Conservation (phyloP, 257 asterid species). For the Avicennia marina region DNA sequence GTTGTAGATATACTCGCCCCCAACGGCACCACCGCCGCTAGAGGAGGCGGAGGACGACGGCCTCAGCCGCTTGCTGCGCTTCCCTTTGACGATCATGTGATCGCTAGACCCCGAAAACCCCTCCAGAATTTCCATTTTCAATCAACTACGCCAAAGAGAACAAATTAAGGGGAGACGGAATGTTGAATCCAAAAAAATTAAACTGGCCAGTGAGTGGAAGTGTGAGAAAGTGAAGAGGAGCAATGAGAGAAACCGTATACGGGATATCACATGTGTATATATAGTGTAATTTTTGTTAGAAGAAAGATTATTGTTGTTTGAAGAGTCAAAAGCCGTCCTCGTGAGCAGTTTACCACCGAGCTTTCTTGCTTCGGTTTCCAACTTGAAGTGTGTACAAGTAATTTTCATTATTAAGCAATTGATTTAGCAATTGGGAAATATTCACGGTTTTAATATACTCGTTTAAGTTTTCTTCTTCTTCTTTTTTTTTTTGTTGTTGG, state of each 20-base stretch:
- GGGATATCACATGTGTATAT: constrained; percentile 16
- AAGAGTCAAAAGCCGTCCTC: constrained; percentile 30
- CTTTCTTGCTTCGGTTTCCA: constrained; percentile 34
- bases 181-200: not conserved
- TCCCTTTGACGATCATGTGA: constrained; percentile 48
- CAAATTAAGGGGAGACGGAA: not conserved
- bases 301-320: constrained; percentile 29
- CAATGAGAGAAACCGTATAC: constrained; percentile 31
- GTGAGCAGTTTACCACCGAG: constrained; percentile 30
- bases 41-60: constrained; percentile 55
- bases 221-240: constrained; percentile 40
- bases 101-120: constrained; percentile 42
- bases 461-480: no score
- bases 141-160: not conserved
- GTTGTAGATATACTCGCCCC: constrained; percentile 21
- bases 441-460: no score
- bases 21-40: constrained; percentile 32
- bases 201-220: constrained; percentile 27
- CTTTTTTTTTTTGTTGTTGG: no score
- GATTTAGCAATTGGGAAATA: no score
- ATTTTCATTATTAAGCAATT: not conserved
- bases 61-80: constrained; percentile 57
- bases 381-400: constrained; percentile 16
- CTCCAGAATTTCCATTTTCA: constrained; percentile 36
- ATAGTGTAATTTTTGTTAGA: constrained; percentile 19